These are phyloP conservation scores for Erodium moschatum DNA, from an alignment of 441 rosid species.

Conservation along the genomic window DNA sequence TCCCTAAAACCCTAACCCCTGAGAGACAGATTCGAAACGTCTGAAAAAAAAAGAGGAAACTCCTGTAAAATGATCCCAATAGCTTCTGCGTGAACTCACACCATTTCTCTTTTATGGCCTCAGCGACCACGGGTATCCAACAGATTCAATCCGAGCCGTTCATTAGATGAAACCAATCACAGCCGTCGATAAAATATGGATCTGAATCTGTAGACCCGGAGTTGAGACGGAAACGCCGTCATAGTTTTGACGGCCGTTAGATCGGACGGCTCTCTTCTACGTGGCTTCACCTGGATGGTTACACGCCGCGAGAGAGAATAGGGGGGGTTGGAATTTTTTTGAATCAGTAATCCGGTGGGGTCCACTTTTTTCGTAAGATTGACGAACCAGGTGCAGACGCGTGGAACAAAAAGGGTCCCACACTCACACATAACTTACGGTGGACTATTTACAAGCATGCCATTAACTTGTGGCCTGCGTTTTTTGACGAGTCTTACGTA, in stretches of 20 bases:
- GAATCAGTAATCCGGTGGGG: not conserved
- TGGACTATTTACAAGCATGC: not conserved
- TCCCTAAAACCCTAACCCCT: conserved; percentile 4
- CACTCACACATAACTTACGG: not conserved
- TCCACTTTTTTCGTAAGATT: not conserved
- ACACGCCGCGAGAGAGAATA: not conserved
- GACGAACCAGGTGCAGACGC: not conserved
- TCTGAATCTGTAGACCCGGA: not conserved
- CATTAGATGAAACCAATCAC: conserved; percentile 16
- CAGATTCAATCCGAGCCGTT: conserved; percentile 25
- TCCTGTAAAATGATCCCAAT: not conserved
- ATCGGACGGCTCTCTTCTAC: conserved; percentile 3
- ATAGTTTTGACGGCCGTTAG: not conserved
- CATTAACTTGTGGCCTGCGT: not conserved
- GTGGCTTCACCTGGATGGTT: not conserved
- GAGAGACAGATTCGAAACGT: conserved; percentile 9
- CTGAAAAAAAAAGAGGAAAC: no score
- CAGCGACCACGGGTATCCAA: not conserved
- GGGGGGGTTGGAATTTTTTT: not conserved
- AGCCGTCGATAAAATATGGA: conserved; percentile 21
- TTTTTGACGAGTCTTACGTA: not conserved
- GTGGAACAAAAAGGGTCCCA: not conserved
- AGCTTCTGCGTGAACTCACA: not conserved
- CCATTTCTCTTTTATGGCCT: conserved; percentile 7
- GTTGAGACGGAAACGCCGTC: not conserved